phyloP scores from a whole-genome alignment of 805 yeast species.

The Saccharomycopsis oosterbeekiorum region DNA sequence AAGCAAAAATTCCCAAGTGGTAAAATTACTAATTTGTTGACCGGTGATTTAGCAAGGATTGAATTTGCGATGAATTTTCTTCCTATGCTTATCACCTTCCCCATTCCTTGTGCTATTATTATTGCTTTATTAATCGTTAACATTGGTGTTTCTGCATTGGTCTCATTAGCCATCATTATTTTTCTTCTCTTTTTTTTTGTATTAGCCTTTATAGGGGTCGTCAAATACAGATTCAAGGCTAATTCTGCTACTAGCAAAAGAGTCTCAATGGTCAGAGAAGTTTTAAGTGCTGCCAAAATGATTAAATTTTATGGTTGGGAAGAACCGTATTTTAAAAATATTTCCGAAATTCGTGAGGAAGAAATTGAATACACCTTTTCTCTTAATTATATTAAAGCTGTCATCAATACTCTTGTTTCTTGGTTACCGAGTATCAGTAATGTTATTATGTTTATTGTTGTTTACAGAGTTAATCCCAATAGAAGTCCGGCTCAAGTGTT shows the following conservation, averaged over 20 bases:
- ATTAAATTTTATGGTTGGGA: conserved; percentile 88
- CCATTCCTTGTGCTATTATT: conserved; percentile 52
- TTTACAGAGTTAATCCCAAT: conserved; percentile 30
- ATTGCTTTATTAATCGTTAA: conserved; percentile 54
- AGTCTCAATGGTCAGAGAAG: conserved; percentile 51
- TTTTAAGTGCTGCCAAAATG: conserved; percentile 50
- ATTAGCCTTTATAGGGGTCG: conserved; percentile 34
- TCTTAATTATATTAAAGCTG: conserved; percentile 53
- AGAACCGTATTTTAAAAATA: conserved; percentile 49
- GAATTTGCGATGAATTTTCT: conserved; percentile 59
- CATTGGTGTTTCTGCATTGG: conserved; percentile 59
- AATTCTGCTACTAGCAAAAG: conserved; percentile 54
- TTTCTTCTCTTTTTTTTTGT: conserved; percentile 28
- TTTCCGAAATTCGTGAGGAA: conserved; percentile 40
- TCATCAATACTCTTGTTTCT: conserved; percentile 39
- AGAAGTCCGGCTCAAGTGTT: conserved; percentile 53
- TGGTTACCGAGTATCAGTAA: conserved; percentile 47
- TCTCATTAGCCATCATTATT: conserved; percentile 48
- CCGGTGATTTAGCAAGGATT: conserved; percentile 67
- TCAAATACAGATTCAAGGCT: conserved; percentile 40
- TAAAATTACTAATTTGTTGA: conserved; percentile 60
- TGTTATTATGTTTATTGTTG: conserved; percentile 39
- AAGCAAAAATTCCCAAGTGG: conserved; percentile 48
- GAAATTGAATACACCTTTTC: conserved; percentile 50
- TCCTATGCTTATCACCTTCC: conserved; percentile 45